phyloP scores from a whole-genome alignment of 768 basidiomycete species.

The Mrakia gelida region DNA sequence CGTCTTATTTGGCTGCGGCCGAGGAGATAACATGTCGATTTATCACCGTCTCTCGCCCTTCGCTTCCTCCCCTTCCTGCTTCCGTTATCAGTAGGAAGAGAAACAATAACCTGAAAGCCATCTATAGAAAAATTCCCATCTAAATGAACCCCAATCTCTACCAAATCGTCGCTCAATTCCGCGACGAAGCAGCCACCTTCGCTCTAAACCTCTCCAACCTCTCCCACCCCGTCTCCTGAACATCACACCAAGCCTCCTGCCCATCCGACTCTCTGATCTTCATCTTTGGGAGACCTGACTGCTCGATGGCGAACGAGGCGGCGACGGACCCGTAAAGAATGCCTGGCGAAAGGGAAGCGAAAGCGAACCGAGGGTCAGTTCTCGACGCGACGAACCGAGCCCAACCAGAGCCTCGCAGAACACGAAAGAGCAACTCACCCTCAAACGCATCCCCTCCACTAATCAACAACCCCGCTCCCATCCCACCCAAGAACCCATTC shows the following conservation, averaged over 20 bases:
- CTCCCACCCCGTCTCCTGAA: not conserved
- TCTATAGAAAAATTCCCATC: too few species aligned
- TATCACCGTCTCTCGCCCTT: too few species aligned
- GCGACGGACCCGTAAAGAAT: slow-evolving; percentile 27
- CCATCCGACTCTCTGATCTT: not conserved
- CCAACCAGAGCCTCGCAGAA: not conserved
- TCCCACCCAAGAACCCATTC: slow-evolving; percentile 30
- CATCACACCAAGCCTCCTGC: not conserved
- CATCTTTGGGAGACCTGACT: slow-evolving; percentile 18
- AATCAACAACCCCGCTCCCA: slow-evolving; percentile 20
- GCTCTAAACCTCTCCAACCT: not conserved
- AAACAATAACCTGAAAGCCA: too few species aligned
- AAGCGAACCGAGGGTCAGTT: not conserved
- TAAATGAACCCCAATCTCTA: too few species aligned
- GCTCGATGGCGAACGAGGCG: slow-evolving; percentile 32
- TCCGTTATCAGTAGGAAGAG: too few species aligned
- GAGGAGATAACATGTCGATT: too few species aligned
- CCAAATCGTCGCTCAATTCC: too few species aligned
- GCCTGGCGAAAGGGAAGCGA: not conserved
- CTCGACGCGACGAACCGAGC: not conserved
- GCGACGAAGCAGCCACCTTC: not conserved
- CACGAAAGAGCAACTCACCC: slow-evolving; percentile 6
- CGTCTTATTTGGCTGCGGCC: too few species aligned
- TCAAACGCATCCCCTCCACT: slow-evolving; percentile 6
- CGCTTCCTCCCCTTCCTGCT: too few species aligned